Evolutionary conservation across 306 rosid species (phyloP).

Genomic region (Cucumis hystrix): DNA sequence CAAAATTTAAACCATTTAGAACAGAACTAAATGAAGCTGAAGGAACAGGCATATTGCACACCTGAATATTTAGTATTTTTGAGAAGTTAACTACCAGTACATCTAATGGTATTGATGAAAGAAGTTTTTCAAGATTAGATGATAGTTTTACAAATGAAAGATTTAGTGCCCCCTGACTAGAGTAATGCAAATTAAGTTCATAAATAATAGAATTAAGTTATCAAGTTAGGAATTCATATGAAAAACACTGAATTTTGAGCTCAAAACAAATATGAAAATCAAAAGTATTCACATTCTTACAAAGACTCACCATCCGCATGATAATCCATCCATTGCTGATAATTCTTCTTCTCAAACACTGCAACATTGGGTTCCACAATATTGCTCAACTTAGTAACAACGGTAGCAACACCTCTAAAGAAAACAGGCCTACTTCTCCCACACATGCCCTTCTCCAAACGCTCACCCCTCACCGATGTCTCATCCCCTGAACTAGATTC

Average conservation of each 20-base stretch:
- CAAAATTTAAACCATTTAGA: not conserved
- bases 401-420: too few relatives aligned
- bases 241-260: not conserved
- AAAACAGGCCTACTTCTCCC: too few relatives aligned
- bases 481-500: constrained; percentile 49
- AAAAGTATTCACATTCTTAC: too few relatives aligned
- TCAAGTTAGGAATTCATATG: not conserved
- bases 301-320: too few relatives aligned
- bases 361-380: too few relatives aligned
- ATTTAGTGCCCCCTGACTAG: not conserved
- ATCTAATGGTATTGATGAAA: not conserved
- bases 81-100: not conserved
- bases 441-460: too few relatives aligned
- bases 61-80: not conserved
- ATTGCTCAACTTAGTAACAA: too few relatives aligned
- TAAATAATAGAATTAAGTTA: not conserved
- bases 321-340: too few relatives aligned
- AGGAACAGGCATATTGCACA: not conserved
- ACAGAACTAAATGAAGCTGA: not conserved
- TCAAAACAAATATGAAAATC: too few relatives aligned
- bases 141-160: not conserved
- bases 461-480: constrained; percentile 56
- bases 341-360: too few relatives aligned
- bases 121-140: not conserved
- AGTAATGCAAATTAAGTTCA: not conserved